A percentile compares a stretch with the other conserved stretches of the same genome.
These are phyloP conservation scores for Mucor circinelloides DNA, from an alignment of 371 early-diverging fungal genomes.

Conservation along the genomic window DNA sequence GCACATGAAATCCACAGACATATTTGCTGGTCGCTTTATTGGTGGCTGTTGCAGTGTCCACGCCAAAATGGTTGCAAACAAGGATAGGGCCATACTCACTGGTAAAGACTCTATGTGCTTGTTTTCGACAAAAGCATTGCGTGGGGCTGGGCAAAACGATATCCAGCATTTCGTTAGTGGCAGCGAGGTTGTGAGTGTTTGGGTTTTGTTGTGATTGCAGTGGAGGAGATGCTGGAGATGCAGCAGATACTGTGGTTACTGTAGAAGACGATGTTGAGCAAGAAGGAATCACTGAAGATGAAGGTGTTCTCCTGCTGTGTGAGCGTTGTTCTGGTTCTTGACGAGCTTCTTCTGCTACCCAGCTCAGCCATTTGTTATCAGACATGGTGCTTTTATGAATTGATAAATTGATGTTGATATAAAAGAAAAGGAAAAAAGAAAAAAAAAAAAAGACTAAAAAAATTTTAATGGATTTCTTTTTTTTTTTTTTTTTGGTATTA, in stretches of 20 bases:
- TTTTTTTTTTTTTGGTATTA: not conserved
- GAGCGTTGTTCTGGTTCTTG: not conserved
- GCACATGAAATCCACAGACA: conserved; percentile 55
- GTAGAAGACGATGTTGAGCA: not conserved
- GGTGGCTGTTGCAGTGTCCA: not conserved
- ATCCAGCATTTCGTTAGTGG: conserved; percentile 14
- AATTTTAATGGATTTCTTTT: not conserved
- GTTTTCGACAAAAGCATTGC: conserved; percentile 42
- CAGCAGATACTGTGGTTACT: not conserved
- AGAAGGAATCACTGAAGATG: not conserved
- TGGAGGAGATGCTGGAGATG: not conserved
- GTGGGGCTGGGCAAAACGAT: conserved; percentile 14
- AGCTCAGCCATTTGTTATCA: conserved; percentile 1
- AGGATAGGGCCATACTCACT: conserved; percentile 24
- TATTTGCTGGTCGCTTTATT: not conserved
- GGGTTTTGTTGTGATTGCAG: not conserved
- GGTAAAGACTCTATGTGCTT: conserved; percentile 26
- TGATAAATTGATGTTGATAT: not conserved
- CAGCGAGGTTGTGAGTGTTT: not conserved
- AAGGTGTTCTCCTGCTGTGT: not conserved
- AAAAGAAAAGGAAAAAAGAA: not conserved
- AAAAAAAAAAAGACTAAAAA: not conserved
- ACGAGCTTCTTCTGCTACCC: not conserved
- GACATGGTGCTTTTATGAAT: not conserved
- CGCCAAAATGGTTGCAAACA: conserved; percentile 12